Conservation (phyloP, 2,329 filamentous ascomycete genomes). For the Nothophoma quercina region DNA sequence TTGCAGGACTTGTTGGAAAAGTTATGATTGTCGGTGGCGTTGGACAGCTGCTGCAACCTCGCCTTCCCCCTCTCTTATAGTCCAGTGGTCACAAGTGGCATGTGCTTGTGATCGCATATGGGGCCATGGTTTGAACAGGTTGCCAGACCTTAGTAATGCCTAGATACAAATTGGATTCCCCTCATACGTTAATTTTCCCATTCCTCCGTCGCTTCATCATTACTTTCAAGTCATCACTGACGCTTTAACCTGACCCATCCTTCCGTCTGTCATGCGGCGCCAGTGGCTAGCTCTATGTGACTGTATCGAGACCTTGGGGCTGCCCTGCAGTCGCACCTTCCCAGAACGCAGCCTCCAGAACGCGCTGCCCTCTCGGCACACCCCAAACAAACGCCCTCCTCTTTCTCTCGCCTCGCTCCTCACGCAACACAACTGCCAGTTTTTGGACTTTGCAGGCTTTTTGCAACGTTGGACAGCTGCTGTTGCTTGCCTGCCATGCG, state of each 20-base stretch:
- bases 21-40: conserved; percentile 1
- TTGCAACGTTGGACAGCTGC: conserved; percentile 18
- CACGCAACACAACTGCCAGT: conserved; percentile 20
- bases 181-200: neutral
- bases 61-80: neutral
- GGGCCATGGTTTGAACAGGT: neutral
- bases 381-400: conserved; percentile 1
- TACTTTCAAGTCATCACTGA: too few species aligned
- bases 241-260: neutral
- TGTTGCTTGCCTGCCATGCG: conserved; percentile 67
- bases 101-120: conserved; percentile 1
- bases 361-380: neutral
- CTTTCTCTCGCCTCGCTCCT: conserved; percentile 5
- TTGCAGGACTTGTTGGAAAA: conserved; percentile 13
- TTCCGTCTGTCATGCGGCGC: neutral
- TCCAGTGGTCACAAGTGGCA: neutral
- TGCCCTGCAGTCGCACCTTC: neutral
- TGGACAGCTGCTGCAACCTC: conserved; percentile 2
- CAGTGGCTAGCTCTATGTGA: too few species aligned
- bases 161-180: neutral
- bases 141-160: conserved; percentile 2
- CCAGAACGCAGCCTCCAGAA: neutral
- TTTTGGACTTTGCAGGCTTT: conserved; percentile 25
- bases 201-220: neutral
- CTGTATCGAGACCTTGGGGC: neutral